phyloP scores from a whole-genome alignment of 495 filamentous ascomycete species.

The Aspergillus nanangensis region DNA sequence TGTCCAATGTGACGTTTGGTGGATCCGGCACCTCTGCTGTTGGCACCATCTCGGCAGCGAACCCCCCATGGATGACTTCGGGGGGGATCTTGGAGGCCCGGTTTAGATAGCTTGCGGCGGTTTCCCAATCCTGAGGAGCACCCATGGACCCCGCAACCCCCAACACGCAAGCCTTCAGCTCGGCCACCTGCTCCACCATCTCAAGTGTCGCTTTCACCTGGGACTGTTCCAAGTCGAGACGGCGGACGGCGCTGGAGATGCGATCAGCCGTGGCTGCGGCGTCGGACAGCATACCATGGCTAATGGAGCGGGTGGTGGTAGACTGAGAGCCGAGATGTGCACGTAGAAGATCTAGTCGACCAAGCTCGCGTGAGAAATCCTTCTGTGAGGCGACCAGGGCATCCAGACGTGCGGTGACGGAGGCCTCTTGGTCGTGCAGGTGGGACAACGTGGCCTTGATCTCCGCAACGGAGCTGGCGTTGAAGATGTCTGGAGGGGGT shows the following conservation, averaged over 20 bases:
- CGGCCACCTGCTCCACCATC: constrained; percentile 92
- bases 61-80: constrained; percentile 75
- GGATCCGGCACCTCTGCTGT: constrained; percentile 93
- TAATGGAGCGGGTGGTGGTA: constrained; percentile 76
- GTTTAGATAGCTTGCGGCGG: constrained; percentile 81
- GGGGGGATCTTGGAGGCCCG: constrained; percentile 76
- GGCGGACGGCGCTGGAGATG: constrained; percentile 78
- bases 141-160: constrained; percentile 97
- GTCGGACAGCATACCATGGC: constrained; percentile 80
- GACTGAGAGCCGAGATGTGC: constrained; percentile 84
- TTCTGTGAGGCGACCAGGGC: constrained; percentile 72
- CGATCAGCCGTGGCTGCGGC: constrained; percentile 82
- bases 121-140: constrained; percentile 97
- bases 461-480: constrained; percentile 69
- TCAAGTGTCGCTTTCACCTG: constrained; percentile 83
- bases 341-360: constrained; percentile 84
- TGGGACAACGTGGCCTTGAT: constrained; percentile 70
- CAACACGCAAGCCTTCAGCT: constrained; percentile 92
- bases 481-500: constrained; percentile 50
- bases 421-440: constrained; percentile 70
- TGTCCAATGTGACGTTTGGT: constrained; percentile 80
- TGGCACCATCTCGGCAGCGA: constrained; percentile 89
- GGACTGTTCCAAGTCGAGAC: constrained; percentile 83
- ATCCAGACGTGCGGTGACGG: constrained; percentile 70
- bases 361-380: constrained; percentile 76